Percentiles rank a stretch among this genome's conserved stretches.
These are phyloP conservation scores for Hippophae tibetana DNA, from an alignment of 306 rosid genomes.

Conservation along the genomic window DNA sequence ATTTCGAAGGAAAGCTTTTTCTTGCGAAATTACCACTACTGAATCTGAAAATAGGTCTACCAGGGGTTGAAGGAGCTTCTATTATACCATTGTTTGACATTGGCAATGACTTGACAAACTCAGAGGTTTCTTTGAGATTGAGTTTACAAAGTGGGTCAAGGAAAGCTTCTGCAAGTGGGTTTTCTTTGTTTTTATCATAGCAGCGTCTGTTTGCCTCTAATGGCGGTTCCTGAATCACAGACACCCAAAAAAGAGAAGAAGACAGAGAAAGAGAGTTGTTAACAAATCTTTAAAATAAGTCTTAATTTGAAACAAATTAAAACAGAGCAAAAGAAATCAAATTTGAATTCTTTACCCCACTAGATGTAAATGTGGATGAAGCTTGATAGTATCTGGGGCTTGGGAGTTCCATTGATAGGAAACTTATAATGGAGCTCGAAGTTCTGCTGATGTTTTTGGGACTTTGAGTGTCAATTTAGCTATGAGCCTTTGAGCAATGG, in stretches of 20 bases:
- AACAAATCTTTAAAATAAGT: no score
- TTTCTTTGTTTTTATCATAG: conserved; percentile 36
- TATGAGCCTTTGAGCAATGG: no score
- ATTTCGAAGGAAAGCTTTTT: conserved; percentile 78
- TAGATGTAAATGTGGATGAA: conserved; percentile 34
- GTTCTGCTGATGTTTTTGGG: no score
- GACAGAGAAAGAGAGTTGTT: not conserved
- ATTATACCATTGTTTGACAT: conserved; percentile 25
- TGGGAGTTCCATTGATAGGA: conserved; percentile 47
- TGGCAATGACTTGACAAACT: conserved; percentile 89
- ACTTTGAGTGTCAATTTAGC: no score
- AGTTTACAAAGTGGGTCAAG: conserved; percentile 89
- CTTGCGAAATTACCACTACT: conserved; percentile 49
- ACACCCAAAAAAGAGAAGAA: conserved; percentile 1
- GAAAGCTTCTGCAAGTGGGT: conserved; percentile 66
- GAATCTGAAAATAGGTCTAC: conserved; percentile 81
- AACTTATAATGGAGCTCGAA: no score
- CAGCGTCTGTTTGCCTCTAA: conserved; percentile 39
- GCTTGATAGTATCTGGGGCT: conserved; percentile 47
- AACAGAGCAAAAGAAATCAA: conserved; percentile 2
- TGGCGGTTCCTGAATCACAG: conserved; percentile 48
- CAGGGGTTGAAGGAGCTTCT: conserved; percentile 85
- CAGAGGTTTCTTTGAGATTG: conserved; percentile 81
- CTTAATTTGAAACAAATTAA: not conserved
- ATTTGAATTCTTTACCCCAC: conserved; percentile 32